Conservation (phyloP, 768 basidiomycete genomes). For the Multifurca ochricompacta region DNA sequence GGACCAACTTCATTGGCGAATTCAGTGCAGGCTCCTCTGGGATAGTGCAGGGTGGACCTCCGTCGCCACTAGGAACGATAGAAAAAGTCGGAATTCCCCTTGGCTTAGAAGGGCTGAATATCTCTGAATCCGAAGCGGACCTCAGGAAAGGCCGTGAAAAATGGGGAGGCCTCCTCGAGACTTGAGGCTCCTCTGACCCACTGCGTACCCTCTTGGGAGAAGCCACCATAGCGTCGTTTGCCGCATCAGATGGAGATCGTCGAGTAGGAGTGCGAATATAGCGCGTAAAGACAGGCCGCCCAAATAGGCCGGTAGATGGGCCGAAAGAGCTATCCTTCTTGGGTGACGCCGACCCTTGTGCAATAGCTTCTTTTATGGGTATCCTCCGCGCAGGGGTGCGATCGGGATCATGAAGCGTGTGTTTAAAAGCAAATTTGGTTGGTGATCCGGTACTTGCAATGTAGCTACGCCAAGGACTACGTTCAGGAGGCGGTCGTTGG, state of each 20-base stretch:
- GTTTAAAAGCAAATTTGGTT: conserved; percentile 1
- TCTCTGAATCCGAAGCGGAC: conserved; percentile 19
- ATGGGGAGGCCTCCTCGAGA: background rate
- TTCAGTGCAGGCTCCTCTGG: conserved; percentile 9
- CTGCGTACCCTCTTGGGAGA: conserved; percentile 10
- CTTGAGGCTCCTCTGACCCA: conserved; percentile 19
- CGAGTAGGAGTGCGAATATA: conserved; percentile 15
- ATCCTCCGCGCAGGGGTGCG: conserved; percentile 20
- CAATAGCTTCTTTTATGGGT: conserved; percentile 15
- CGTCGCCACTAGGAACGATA: background rate
- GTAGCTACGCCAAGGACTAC: conserved; percentile 17
- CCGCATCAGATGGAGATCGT: background rate
- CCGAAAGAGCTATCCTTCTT: conserved; percentile 2
- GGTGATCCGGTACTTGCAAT: conserved; percentile 12
- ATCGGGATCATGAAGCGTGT: conserved; percentile 11
- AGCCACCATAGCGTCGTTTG: background rate
- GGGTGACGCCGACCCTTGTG: conserved; percentile 9
- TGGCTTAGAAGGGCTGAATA: conserved; percentile 10
- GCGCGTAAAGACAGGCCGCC: conserved; percentile 18
- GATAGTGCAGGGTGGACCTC: conserved; percentile 13
- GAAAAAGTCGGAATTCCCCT: conserved; percentile 7
- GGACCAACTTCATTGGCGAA: conserved; percentile 2
- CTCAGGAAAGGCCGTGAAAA: conserved; percentile 5
- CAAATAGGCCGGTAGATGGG: conserved; percentile 9
- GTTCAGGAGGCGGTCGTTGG: conserved; percentile 17